Evolutionary conservation across 2,329 filamentous ascomycete species (phyloP), one percentile per base, ranked within the genome.

Genomic region (Cercospora zeina): DNA sequence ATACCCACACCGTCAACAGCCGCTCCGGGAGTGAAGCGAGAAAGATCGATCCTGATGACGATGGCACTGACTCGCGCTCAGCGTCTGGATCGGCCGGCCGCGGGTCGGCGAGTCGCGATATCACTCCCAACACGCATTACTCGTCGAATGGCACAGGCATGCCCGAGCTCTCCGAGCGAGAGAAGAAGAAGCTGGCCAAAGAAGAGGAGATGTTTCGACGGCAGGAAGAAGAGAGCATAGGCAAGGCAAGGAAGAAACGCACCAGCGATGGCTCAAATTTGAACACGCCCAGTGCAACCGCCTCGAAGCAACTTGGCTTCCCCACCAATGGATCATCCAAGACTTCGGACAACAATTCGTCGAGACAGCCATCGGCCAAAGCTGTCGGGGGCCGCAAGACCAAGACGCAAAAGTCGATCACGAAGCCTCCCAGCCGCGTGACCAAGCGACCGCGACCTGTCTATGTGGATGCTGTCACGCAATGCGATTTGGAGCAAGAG

Each of bases 121-220:
- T 85, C 51, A 87, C 85, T 5, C 85, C 85, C 1, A 83, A 81
- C 54, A 79, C 79, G 10, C 80, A 81, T 65, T 81, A 80, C 62
- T 81, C 78, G 7, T 74, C 77, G 30, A 81, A 80, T 61, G 80
- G 78, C 9, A 75, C 63, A 2, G 65, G 65, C 14, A 68, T 73
- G 55, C 72, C 79, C 1, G 85, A 85, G 65, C 77, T 87, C 64
- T 87, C 85, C 1, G 85, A 83, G 64, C 80, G 85, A 4, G 85
- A 88, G 67, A 81, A 81, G 69, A 82, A 85, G 62, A 88, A 88
- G 73, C 79, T 88, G 51, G 83, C 84, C 58, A 84, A 85, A 59
- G 82, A 84, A 45, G 85, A 87, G 68, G 83, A 83, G 66, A 81
- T 87, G 62, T 87, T 87, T 65, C 81, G 85, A 65, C 81, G 85